A percentile compares a stretch with the other conserved stretches of the same genome.
These are phyloP conservation scores for Plasmodium vinckei DNA, from an alignment of 169 alveolate genomes.

Conservation along the genomic window DNA sequence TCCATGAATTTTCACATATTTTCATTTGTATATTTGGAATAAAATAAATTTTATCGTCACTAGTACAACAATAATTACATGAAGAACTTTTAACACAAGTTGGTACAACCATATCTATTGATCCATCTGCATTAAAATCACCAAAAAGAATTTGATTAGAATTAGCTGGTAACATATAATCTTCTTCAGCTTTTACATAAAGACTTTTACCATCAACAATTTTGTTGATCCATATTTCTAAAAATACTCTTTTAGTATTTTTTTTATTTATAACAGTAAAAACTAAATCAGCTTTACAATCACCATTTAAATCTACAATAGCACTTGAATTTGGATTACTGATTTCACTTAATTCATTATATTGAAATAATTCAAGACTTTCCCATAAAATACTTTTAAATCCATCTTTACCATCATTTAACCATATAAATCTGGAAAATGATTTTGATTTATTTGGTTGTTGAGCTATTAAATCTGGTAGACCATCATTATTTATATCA, in stretches of 20 bases:
- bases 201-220: conserved; percentile 47
- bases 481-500: conserved; percentile 89
- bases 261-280: conserved; percentile 79
- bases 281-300: conserved; percentile 89
- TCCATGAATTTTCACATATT: conserved; percentile 83
- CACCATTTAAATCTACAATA: conserved; percentile 90
- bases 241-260: background rate
- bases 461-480: conserved; percentile 83
- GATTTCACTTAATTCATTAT: conserved; percentile 75
- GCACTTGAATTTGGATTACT: conserved; percentile 88
- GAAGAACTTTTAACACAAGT: conserved; percentile 77
- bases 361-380: conserved; percentile 62
- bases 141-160: conserved; percentile 83
- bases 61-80: conserved; percentile 73
- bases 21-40: conserved; percentile 81
- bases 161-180: conserved; percentile 77
- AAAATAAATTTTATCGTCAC: conserved; percentile 52
- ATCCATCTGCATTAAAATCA: conserved; percentile 89
- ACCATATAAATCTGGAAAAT: conserved; percentile 81
- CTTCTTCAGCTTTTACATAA: conserved; percentile 46
- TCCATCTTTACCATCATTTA: conserved; percentile 48
- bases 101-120: conserved; percentile 86
- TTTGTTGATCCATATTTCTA: conserved; percentile 79
- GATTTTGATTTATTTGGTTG: conserved; percentile 48
- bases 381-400: conserved; percentile 78